Conservation (phyloP, 768 basidiomycete genomes). For the Glaciozyma antarctica region DNA sequence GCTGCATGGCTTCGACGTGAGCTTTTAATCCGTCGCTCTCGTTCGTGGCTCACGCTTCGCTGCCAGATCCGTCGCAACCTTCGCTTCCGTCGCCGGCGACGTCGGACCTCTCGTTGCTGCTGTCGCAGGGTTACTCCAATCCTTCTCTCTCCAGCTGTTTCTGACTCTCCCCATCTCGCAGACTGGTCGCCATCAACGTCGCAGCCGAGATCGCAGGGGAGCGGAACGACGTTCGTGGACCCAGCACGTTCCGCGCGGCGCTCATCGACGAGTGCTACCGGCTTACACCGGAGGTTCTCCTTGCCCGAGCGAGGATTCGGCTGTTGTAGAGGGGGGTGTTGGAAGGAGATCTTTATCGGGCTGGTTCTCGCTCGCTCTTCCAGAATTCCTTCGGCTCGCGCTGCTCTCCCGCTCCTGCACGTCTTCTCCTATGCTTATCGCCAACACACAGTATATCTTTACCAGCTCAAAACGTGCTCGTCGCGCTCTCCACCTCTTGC, state of each 20-base stretch:
- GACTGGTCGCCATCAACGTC: slow-evolving; percentile 49
- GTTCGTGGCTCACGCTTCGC: slow-evolving; percentile 49
- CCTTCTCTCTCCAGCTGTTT: not conserved
- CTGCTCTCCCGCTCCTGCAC: too few species aligned
- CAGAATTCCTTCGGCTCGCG: too few species aligned
- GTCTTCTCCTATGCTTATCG: too few species aligned
- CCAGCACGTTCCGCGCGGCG: slow-evolving; percentile 57
- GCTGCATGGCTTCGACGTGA: slow-evolving; percentile 48
- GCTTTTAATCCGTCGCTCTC: not conserved
- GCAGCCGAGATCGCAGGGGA: slow-evolving; percentile 54
- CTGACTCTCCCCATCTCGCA: not conserved
- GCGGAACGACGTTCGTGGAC: slow-evolving; percentile 49
- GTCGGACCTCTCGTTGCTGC: slow-evolving; percentile 51
- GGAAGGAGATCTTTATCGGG: not conserved
- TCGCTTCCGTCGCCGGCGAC: slow-evolving; percentile 40
- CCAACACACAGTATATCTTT: too few species aligned
- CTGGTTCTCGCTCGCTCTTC: not conserved
- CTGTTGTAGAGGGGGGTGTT: not conserved
- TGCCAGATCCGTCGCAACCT: slow-evolving; percentile 60
- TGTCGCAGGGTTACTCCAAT: slow-evolving; percentile 58
- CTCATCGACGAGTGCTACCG: slow-evolving; percentile 54
- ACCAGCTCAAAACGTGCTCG: too few species aligned
- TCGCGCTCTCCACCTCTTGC: too few species aligned
- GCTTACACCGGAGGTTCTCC: slow-evolving; percentile 38
- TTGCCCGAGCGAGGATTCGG: slow-evolving; percentile 36